A percentile compares a stretch with the other conserved stretches of the same genome.
These are phyloP conservation scores for Scedosporium dehoogii DNA, from an alignment of 2,329 filamentous ascomycete species.

Conservation along the genomic window DNA sequence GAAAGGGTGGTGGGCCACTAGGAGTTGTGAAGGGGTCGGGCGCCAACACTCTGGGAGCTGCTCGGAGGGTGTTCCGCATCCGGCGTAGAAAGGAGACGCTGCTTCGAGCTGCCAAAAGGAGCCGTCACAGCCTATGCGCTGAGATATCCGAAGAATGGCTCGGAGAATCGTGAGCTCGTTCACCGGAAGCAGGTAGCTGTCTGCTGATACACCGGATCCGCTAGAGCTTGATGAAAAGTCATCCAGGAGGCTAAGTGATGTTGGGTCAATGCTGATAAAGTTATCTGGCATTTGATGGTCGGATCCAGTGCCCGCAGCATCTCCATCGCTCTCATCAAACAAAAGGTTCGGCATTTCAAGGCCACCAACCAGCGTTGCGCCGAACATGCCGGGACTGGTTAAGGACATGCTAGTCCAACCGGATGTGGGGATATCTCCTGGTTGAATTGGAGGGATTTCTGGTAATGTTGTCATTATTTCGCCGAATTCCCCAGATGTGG, in stretches of 20 bases:
- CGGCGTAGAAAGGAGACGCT: slow-evolving; percentile 34
- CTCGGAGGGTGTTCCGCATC: slow-evolving; percentile 10
- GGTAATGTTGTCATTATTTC: background rate
- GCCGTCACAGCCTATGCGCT: slow-evolving; percentile 30
- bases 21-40: slow-evolving; percentile 38
- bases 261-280: background rate
- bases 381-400: background rate
- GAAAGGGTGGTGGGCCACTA: slow-evolving; percentile 45
- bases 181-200: slow-evolving; percentile 38
- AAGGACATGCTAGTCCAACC: background rate
- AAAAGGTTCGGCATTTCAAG: background rate
- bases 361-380: background rate
- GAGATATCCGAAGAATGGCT: slow-evolving; percentile 35
- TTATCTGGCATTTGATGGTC: background rate
- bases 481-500: background rate
- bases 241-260: background rate
- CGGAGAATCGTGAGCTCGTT: slow-evolving; percentile 37
- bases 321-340: background rate
- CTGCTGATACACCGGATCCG: slow-evolving; percentile 17
- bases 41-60: slow-evolving; percentile 36
- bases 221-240: slow-evolving; percentile 12
- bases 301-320: background rate
- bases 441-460: background rate
- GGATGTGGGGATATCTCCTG: background rate
- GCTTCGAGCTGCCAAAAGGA: slow-evolving; percentile 35